Conservation (phyloP, 345 rosid genomes). For the Lumnitzera racemosa region DNA sequence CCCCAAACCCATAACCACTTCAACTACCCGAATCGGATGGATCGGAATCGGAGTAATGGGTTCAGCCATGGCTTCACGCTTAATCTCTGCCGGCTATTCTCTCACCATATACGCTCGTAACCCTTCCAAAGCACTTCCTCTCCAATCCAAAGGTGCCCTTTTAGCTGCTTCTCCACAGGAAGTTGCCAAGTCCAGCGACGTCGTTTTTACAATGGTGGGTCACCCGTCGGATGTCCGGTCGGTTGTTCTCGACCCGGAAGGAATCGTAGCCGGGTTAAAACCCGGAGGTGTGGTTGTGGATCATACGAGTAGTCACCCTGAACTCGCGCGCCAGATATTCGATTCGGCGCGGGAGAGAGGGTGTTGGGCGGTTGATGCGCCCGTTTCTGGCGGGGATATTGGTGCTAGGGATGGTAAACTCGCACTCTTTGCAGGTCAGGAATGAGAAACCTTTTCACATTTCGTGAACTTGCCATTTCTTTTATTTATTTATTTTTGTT, state of each 20-base stretch:
- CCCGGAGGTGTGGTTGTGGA: constrained; percentile 61
- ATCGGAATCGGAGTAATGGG: constrained; percentile 89
- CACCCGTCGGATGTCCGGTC: constrained; percentile 68
- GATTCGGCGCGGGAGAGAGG: constrained; percentile 30
- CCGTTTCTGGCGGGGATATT: constrained; percentile 62
- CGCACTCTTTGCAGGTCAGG: constrained; percentile 46
- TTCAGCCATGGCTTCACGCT: constrained; percentile 72
- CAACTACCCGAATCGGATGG: constrained; percentile 67
- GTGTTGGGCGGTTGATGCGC: constrained; percentile 75
- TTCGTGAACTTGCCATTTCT: no score
- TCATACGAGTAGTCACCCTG: constrained; percentile 60
- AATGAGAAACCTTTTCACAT: no score
- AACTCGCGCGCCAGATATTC: constrained; percentile 52
- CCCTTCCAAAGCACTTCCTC: constrained; percentile 43
- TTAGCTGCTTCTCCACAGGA: constrained; percentile 34
- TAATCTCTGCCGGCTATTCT: constrained; percentile 59
- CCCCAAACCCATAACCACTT: constrained; percentile 38
- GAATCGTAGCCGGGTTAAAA: constrained; percentile 48
- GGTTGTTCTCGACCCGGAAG: constrained; percentile 39
- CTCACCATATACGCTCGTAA: constrained; percentile 62
- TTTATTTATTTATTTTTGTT: no score
- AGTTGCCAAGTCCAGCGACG: constrained; percentile 42
- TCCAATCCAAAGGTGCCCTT: constrained; percentile 55
- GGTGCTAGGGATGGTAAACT: constrained; percentile 70
- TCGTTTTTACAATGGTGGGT: constrained; percentile 79